phyloP scores from a whole-genome alignment of 2,329 filamentous ascomycete species.

The Cladosporium sp. region DNA sequence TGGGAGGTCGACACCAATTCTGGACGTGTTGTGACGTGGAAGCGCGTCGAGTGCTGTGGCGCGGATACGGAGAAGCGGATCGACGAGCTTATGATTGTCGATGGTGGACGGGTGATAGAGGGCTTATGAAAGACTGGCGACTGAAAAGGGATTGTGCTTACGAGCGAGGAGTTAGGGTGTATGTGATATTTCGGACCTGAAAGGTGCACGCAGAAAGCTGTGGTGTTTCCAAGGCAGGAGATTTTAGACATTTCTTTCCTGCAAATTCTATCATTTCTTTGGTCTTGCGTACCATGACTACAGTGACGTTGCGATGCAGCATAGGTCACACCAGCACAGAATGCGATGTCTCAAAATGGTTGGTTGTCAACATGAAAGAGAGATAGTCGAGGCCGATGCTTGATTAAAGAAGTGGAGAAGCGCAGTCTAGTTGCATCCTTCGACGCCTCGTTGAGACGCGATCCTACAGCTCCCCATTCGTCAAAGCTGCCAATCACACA shows the following conservation, averaged over 20 bases:
- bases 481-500: not conserved
- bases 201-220: too few relatives aligned
- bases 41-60: slow-evolving; percentile 70
- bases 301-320: too few relatives aligned
- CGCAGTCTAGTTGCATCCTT: not conserved
- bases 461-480: not conserved
- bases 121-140: not conserved
- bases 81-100: slow-evolving; percentile 64
- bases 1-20: slow-evolving; percentile 94
- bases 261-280: too few relatives aligned
- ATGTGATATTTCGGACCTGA: not conserved
- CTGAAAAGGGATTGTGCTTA: not conserved
- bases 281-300: too few relatives aligned
- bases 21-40: slow-evolving; percentile 87
- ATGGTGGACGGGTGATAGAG: slow-evolving; percentile 56
- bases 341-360: too few relatives aligned
- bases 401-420: too few relatives aligned
- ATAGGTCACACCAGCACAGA: too few relatives aligned
- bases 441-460: not conserved
- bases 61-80: slow-evolving; percentile 54
- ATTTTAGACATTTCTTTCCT: too few relatives aligned
- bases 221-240: too few relatives aligned
- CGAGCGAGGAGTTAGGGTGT: slow-evolving; percentile 13
- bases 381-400: not conserved
- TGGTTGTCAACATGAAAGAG: not conserved